Base-by-base conservation (phyloP, 331 rosid species). In the Acacia pycnantha region DNA sequence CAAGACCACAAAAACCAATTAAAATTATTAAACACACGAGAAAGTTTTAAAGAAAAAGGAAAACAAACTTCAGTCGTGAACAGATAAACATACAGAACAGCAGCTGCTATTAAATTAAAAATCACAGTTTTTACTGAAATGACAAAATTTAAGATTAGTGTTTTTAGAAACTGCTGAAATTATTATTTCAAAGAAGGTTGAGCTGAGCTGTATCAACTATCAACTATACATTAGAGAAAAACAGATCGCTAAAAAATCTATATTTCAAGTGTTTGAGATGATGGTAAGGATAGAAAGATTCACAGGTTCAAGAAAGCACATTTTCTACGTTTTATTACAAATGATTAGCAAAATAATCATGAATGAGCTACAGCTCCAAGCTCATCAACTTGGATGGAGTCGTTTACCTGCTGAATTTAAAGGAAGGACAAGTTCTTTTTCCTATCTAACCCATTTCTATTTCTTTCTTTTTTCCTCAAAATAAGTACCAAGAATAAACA, bases 1-100 rank as follows among this genome's bases (percentile, higher is more conserved):
- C 58, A 22, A 41, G 79, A 77, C 6, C 24, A 56, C 72, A 88
- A 74, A 85, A 88, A 65, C 82, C 87, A 81, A 81, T 84, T 19
- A 78, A 74, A 29, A 67, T 81, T 81, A 72, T 26, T 74, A 24
- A 74, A 33, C 79, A 69, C 64, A 41, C 62, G 33, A 59, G 65
- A 53, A 33, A 70, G 74, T 69, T 77, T 22, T 73, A 61, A 14
- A 66, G 44, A 50, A 24, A 22, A 67, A 59, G 68, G 26, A 43
- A 44, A 56, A 18, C 4, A 65, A 46, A 21, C n/a, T 50, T 68
- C 77, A 40, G 11, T 27, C 8, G 56, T 22, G 67, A 44, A 71
- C 11, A 69, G 2, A 64, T n/a, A 7, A 50, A 76, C n/a, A 72
- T 43, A 51, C 35, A 27, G 33, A 53, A 64, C 61, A 19, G 64